phyloP scores from a whole-genome alignment of 1,284 basidiomycete species.

The Omphalotus olearius region DNA sequence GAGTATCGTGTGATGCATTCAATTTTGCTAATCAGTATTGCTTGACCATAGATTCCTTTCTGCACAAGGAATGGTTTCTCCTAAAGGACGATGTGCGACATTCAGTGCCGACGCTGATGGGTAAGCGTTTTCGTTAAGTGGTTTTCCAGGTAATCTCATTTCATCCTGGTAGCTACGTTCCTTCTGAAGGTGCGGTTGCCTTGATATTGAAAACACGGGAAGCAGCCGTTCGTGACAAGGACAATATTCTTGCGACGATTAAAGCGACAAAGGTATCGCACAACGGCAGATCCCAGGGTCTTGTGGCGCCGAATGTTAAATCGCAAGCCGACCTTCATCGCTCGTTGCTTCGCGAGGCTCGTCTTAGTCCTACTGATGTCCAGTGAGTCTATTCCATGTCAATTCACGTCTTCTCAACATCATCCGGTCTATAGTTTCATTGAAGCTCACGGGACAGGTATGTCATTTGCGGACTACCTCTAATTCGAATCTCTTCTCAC shows the following conservation, averaged over 20 bases:
- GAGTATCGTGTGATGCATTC: background rate
- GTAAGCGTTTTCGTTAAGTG: constrained; percentile 16
- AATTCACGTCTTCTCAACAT: background rate
- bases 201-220: constrained; percentile 28
- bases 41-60: constrained; percentile 23
- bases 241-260: constrained; percentile 30
- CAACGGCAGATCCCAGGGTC: constrained; percentile 32
- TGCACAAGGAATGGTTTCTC: constrained; percentile 33
- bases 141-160: background rate
- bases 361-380: constrained; percentile 25
- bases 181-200: constrained; percentile 31
- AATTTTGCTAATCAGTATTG: background rate
- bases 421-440: constrained; percentile 24
- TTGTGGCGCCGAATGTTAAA: constrained; percentile 31
- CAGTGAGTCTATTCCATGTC: constrained; percentile 24
- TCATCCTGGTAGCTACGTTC: constrained; percentile 23
- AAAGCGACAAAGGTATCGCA: constrained; percentile 28
- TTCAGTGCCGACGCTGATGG: constrained; percentile 33
- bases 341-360: constrained; percentile 25
- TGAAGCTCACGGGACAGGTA: constrained; percentile 34
- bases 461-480: background rate
- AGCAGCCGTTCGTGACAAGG: constrained; percentile 29
- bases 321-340: constrained; percentile 29
- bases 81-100: constrained; percentile 31
- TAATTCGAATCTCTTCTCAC: background rate